Conservation (phyloP, 140 eudicot genomes). For the Senecio squalidus region DNA sequence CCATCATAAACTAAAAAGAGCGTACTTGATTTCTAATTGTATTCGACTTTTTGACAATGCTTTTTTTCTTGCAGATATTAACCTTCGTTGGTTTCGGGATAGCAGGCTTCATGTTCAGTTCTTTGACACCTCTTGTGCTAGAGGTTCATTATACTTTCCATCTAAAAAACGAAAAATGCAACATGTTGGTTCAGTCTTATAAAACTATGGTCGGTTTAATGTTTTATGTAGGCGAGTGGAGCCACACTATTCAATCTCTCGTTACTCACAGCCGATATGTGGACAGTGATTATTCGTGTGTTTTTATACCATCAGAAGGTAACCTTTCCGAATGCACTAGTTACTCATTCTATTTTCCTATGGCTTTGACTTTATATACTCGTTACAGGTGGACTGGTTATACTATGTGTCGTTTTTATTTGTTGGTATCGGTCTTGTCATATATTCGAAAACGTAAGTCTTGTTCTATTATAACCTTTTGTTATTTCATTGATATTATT, state of each 20-base stretch:
- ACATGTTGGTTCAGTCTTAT: not conserved
- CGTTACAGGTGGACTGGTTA: slow-evolving; percentile 77
- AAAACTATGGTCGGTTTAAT: not conserved
- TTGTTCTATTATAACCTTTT: not conserved
- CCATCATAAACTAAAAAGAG: not conserved
- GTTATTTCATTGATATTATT: not conserved
- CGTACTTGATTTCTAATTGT: not conserved
- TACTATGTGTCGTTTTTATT: slow-evolving; percentile 55
- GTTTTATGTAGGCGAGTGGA: slow-evolving; percentile 66
- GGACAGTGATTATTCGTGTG: slow-evolving; percentile 79
- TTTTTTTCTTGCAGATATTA: slow-evolving; percentile 38
- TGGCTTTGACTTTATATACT: not conserved
- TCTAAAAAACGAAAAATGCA: not conserved
- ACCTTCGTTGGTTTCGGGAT: slow-evolving; percentile 53
- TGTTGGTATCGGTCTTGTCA: slow-evolving; percentile 63
- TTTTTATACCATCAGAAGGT: slow-evolving; percentile 82
- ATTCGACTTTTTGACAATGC: not conserved
- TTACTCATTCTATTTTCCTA: not conserved
- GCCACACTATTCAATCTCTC: slow-evolving; percentile 86
- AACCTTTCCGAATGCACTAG: not conserved
- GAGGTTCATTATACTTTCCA: slow-evolving; percentile 40
- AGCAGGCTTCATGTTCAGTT: slow-evolving; percentile 46
- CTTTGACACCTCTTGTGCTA: slow-evolving; percentile 64
- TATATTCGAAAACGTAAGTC: slow-evolving; percentile 63
- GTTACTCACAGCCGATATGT: slow-evolving; percentile 88